Percentiles rank a stretch among this genome's conserved stretches.
phyloP scores from a whole-genome alignment of 2,329 filamentous ascomycete species.

The Paraphaeosphaeria minitans region DNA sequence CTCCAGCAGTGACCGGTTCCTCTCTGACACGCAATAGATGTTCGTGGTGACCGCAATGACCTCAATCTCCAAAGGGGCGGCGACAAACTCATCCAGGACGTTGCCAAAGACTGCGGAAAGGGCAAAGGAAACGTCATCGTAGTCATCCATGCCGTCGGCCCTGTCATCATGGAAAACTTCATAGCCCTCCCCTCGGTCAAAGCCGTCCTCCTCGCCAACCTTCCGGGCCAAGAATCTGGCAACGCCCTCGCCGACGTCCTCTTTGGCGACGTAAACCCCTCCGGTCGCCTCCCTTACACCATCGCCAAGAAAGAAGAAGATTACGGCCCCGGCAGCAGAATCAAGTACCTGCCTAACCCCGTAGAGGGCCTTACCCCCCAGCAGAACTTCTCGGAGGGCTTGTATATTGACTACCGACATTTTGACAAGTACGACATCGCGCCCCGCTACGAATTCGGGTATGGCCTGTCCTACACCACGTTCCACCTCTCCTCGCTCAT shows the following conservation, averaged over 20 bases:
- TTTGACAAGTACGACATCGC: slow-evolving; percentile 77
- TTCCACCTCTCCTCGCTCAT: slow-evolving; percentile 67
- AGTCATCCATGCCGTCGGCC: slow-evolving; percentile 83
- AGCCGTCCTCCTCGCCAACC: slow-evolving; percentile 76
- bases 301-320: slow-evolving; percentile 71
- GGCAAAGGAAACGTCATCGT: slow-evolving; percentile 75
- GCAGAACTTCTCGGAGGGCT: slow-evolving; percentile 79
- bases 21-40: slow-evolving; percentile 36
- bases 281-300: slow-evolving; percentile 59
- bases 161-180: slow-evolving; percentile 80
- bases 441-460: slow-evolving; percentile 86
- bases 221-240: slow-evolving; percentile 65
- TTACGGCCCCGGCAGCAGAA: slow-evolving; percentile 73
- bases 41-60: slow-evolving; percentile 80
- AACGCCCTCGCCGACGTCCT: slow-evolving; percentile 48
- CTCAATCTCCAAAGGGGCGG: slow-evolving; percentile 75
- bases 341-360: slow-evolving; percentile 70
- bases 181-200: slow-evolving; percentile 78
- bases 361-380: slow-evolving; percentile 68
- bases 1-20: background rate
- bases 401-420: slow-evolving; percentile 89
- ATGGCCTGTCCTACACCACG: slow-evolving; percentile 79
- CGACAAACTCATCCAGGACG: slow-evolving; percentile 74
- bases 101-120: slow-evolving; percentile 68
- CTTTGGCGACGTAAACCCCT: slow-evolving; percentile 45